Base-by-base conservation (phyloP, 1,284 basidiomycete genomes). In the Cryptococcus depauperatus region DNA sequence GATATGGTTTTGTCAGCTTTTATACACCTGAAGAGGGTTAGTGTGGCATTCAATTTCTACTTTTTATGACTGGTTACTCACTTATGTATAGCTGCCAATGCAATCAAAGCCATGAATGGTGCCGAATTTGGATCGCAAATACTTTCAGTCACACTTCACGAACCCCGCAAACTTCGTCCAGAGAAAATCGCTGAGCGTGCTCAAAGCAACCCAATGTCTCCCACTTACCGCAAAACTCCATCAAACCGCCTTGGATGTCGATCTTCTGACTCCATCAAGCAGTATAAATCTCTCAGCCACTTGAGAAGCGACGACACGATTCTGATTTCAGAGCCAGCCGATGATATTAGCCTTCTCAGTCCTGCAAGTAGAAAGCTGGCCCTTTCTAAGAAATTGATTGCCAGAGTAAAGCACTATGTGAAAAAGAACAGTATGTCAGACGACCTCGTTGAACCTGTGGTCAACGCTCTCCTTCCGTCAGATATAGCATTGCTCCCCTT, bases 1-100 rank as follows among this genome's bases (percentile, higher is more conserved):
- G 89, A 5, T 96, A 93, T 62, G 91, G 91, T n/a, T 97, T 96
- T 62, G 92, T 96, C 47, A 88, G 85, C 22, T 96, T 75, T 71
- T 82, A 86, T 61, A 78, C 78, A 11, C 84, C 88, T 11, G 81
- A 84, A 54, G 84, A 89, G 77, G 86, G 86, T 86, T 57, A 44
- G 70, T 35, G 13, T n/a, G n/a, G n/a, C n/a, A n/a, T n/a, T n/a
- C 11, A 16, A 13, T 22, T 25, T 9, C 16, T 4, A 16, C 28
- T 11, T 28, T 30, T 41, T 29, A 6, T n/a, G n/a, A n/a, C n/a
- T n/a, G n/a, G n/a, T n/a, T n/a, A n/a, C n/a, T n/a, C 27, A 19
- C 35, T 16, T 16, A 23, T n/a, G 11, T 28, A 23, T 47, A 61
- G 61, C 61, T 6, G 47, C 52, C 2, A 25, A 37, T 2, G 65